Evolutionary conservation across 805 yeast species (phyloP).

Genomic region (Hanseniaspora nectarophila): DNA sequence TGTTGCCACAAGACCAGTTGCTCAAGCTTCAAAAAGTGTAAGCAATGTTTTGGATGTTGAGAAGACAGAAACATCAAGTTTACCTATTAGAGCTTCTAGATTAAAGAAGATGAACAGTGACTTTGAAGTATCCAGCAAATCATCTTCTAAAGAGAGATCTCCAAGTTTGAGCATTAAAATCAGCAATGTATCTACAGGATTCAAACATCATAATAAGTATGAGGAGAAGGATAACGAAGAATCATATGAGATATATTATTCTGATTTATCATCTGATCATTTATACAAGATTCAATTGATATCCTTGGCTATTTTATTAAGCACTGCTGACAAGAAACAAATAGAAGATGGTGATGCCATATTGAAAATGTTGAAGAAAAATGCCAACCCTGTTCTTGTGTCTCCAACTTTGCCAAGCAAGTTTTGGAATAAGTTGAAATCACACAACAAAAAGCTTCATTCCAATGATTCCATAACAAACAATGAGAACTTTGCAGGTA

Average conservation of each 20-base stretch:
- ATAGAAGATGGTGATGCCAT: slow-evolving; percentile 31
- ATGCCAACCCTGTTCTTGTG: slow-evolving; percentile 24
- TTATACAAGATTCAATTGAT: slow-evolving; percentile 49
- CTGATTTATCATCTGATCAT: slow-evolving; percentile 34
- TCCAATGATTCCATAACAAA: not conserved
- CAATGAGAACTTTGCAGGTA: slow-evolving; percentile 14
- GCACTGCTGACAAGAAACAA: slow-evolving; percentile 19
- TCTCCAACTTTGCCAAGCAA: slow-evolving; percentile 1
- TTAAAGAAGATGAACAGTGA: not conserved
- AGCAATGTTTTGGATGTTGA: not conserved
- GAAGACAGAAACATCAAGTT: not conserved
- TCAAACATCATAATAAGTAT: slow-evolving; percentile 54
- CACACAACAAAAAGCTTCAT: slow-evolving; percentile 17
- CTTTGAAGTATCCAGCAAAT: not conserved
- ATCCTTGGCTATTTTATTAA: slow-evolving; percentile 32
- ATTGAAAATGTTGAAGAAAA: slow-evolving; percentile 20
- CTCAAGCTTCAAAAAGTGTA: not conserved
- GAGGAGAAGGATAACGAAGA: slow-evolving; percentile 22
- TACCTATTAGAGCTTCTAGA: not conserved
- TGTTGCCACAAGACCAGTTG: slow-evolving; percentile 46
- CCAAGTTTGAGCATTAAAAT: slow-evolving; percentile 36
- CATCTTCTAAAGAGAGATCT: not conserved
- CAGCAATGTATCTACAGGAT: slow-evolving; percentile 49
- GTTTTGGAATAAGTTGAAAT: slow-evolving; percentile 36
- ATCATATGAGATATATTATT: slow-evolving; percentile 39